Percentiles rank a stretch among this genome's conserved stretches.
Conservation (phyloP, 495 filamentous ascomycete genomes). For the Tetracladium marchalianum region DNA sequence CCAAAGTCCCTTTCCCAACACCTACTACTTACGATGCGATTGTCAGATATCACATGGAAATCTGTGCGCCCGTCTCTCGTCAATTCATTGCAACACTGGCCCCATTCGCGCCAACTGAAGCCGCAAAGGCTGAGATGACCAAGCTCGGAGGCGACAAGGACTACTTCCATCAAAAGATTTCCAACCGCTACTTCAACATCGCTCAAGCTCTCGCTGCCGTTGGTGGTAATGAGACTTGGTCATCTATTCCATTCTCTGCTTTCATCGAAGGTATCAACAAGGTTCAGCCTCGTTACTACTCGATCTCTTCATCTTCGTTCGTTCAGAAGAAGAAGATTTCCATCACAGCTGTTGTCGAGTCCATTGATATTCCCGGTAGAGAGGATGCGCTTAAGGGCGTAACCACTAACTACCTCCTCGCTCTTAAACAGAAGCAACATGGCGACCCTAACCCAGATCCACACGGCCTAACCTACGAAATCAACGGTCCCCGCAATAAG, state of each 20-base stretch:
- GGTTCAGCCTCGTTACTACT: constrained; percentile 97
- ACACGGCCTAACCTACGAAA: constrained; percentile 80
- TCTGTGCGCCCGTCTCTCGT: constrained; percentile 88
- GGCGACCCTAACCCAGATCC: constrained; percentile 78
- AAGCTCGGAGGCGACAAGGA: constrained; percentile 90
- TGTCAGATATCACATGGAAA: constrained; percentile 94
- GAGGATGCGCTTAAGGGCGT: constrained; percentile 84
- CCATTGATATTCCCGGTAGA: constrained; percentile 62
- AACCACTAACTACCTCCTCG: constrained; percentile 93
- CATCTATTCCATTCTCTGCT: constrained; percentile 81
- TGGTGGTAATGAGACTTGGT: constrained; percentile 61
- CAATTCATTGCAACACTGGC: constrained; percentile 86
- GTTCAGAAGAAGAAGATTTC: constrained; percentile 92
- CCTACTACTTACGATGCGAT: constrained; percentile 95
- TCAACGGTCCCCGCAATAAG: constrained; percentile 88
- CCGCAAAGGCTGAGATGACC: constrained; percentile 72
- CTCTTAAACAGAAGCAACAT: constrained; percentile 95
- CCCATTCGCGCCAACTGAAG: constrained; percentile 80
- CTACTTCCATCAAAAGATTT: constrained; percentile 85
- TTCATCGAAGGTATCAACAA: constrained; percentile 91
- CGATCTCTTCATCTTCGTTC: constrained; percentile 92
- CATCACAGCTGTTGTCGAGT: constrained; percentile 92
- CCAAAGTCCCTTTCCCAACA: constrained; percentile 94
- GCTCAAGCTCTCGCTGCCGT: constrained; percentile 75
- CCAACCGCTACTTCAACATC: constrained; percentile 78